phyloP scores from a whole-genome alignment of 2,329 filamentous ascomycete genomes.

The Macrophomina pseudophaseolina region DNA sequence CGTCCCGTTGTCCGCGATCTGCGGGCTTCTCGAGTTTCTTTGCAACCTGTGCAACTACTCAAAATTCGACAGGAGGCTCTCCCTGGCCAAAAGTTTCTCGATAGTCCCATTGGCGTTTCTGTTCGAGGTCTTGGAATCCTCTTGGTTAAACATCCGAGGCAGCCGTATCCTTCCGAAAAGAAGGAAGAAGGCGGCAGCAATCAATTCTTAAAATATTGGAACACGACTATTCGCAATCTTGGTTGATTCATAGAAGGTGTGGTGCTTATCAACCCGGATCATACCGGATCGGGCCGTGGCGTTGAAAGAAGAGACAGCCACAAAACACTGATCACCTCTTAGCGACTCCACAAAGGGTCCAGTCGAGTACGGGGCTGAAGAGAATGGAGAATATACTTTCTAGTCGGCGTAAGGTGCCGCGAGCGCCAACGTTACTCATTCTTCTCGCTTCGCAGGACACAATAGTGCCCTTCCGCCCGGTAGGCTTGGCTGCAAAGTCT shows the following conservation, averaged over 20 bases:
- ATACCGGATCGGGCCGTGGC: conserved; percentile 1
- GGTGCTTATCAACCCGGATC: background rate
- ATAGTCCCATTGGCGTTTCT: background rate
- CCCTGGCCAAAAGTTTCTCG: background rate
- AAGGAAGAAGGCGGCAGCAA: background rate
- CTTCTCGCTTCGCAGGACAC: background rate
- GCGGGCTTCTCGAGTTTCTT: background rate
- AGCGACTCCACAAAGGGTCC: background rate
- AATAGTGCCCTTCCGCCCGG: background rate
- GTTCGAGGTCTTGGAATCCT: background rate
- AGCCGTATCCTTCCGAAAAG: background rate
- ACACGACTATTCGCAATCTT: background rate
- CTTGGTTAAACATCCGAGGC: background rate
- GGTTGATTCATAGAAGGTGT: background rate
- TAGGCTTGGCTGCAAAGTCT: background rate
- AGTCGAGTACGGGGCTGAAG: background rate
- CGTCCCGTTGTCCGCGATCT: background rate
- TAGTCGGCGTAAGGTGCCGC: background rate
- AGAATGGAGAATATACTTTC: background rate
- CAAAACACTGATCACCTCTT: conserved; percentile 3
- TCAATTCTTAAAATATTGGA: background rate
- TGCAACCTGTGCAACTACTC: background rate
- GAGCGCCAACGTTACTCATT: background rate
- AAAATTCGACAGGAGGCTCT: background rate
- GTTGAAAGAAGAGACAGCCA: conserved; percentile 17